Evolutionary conservation across 169 alveolate genomes (phyloP).

Genomic region (Plasmodium relictum): DNA sequence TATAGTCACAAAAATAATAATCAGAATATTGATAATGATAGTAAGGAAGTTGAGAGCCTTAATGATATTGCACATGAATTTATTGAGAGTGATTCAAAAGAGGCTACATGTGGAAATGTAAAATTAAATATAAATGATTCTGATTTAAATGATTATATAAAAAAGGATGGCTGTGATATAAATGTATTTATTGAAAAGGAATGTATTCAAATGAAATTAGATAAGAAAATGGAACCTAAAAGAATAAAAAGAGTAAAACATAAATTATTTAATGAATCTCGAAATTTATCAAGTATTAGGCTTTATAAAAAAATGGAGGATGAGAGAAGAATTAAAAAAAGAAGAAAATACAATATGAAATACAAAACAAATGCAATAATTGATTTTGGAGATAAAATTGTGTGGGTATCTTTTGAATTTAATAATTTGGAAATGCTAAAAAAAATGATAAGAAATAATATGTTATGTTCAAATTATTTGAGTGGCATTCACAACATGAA

Average conservation of each 20-base stretch:
- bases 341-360: conserved; percentile 5
- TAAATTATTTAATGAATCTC: neutral
- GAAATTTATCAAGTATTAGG: conserved; percentile 41
- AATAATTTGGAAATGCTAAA: conserved; percentile 25
- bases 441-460: conserved; percentile 18
- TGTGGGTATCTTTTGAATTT: conserved; percentile 73
- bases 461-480: conserved; percentile 3
- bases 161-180: conserved; percentile 5
- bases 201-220: neutral
- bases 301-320: conserved; percentile 13
- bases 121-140: neutral
- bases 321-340: neutral
- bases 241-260: neutral
- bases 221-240: neutral
- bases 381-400: conserved; percentile 59
- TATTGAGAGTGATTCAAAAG: neutral
- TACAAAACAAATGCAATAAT: conserved; percentile 71
- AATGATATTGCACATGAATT: neutral
- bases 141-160: neutral
- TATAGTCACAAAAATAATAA: neutral
- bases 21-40: neutral
- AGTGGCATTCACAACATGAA: conserved; percentile 10
- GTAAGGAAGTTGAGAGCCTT: neutral
- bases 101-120: neutral
- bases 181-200: conserved; percentile 53